Evolutionary conservation across 2,329 filamentous ascomycete genomes (phyloP).

Genomic region (Fonsecaea nubica): DNA sequence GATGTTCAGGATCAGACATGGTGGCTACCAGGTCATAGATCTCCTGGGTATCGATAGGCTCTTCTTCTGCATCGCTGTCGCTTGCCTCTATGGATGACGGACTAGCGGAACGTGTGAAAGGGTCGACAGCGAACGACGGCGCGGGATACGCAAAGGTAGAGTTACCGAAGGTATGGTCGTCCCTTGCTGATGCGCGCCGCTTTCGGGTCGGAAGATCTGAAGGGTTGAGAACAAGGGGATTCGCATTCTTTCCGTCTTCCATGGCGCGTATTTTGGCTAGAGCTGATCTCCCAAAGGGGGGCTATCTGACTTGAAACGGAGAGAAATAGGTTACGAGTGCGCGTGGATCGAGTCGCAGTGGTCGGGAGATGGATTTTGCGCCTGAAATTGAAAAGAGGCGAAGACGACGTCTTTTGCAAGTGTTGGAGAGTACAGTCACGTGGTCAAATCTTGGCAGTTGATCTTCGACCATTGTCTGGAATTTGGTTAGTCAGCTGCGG

Average conservation of each 20-base stretch:
- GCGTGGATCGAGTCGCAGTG: neutral
- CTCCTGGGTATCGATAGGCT: constrained; percentile 95
- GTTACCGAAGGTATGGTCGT: constrained; percentile 47
- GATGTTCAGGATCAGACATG: constrained; percentile 96
- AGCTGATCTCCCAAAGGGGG: neutral
- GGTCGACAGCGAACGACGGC: constrained; percentile 58
- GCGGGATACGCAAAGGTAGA: constrained; percentile 61
- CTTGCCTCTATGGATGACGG: constrained; percentile 50
- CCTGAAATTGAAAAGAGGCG: neutral
- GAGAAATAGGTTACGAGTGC: neutral
- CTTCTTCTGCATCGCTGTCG: constrained; percentile 66
- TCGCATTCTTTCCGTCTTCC: constrained; percentile 68
- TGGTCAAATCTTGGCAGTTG: neutral
- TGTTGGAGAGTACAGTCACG: neutral
- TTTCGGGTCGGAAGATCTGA: constrained; percentile 86
- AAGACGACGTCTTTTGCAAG: neutral
- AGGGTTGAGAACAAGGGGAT: constrained; percentile 88
- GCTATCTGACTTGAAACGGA: neutral
- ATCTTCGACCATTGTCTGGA: neutral
- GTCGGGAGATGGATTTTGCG: neutral
- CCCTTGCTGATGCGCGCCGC: constrained; percentile 53
- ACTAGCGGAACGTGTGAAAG: constrained; percentile 49
- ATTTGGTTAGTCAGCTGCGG: neutral
- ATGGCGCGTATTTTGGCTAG: constrained; percentile 18
- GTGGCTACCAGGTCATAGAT: constrained; percentile 95